Evolutionary conservation across 2,329 filamentous ascomycete species (phyloP).

Genomic region (Fusarium xylarioides): DNA sequence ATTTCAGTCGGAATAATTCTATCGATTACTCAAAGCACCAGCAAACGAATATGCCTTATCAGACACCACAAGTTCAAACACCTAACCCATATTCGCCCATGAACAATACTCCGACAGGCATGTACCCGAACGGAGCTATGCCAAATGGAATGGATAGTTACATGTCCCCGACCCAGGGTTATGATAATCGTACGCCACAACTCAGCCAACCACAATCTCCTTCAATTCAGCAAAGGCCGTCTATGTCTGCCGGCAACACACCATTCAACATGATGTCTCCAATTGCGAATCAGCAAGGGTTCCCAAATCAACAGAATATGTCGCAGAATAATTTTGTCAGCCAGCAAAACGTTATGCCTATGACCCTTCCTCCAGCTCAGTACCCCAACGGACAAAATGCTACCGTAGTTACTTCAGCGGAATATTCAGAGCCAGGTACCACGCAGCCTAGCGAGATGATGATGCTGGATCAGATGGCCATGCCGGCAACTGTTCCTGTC

Average conservation of each 20-base stretch:
- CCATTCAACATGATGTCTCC: slow-evolving; percentile 64
- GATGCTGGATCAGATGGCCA: slow-evolving; percentile 69
- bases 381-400: slow-evolving; percentile 51
- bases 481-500: slow-evolving; percentile 78
- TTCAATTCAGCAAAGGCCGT: slow-evolving; percentile 54
- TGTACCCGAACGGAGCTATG: slow-evolving; percentile 39
- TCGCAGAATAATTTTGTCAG: slow-evolving; percentile 63
- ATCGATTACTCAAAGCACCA: slow-evolving; percentile 52
- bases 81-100: slow-evolving; percentile 59
- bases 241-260: slow-evolving; percentile 57
- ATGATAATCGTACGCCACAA: slow-evolving; percentile 41
- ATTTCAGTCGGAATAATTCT: slow-evolving; percentile 53
- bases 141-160: slow-evolving; percentile 54
- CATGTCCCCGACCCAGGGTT: slow-evolving; percentile 51
- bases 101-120: slow-evolving; percentile 52
- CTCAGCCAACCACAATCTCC: slow-evolving; percentile 48
- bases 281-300: slow-evolving; percentile 59
- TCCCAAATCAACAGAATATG: slow-evolving; percentile 57
- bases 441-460: slow-evolving; percentile 64
- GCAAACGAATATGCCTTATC: slow-evolving; percentile 55
- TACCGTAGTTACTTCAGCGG: slow-evolving; percentile 48
- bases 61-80: slow-evolving; percentile 56
- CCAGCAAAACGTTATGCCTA: slow-evolving; percentile 69
- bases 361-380: slow-evolving; percentile 70
- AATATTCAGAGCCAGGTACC: slow-evolving; percentile 57